Percentiles rank a stretch among this genome's conserved stretches.
Evolutionary conservation across 2,329 filamentous ascomycete genomes (phyloP).

Genomic region (Hortaea werneckii): DNA sequence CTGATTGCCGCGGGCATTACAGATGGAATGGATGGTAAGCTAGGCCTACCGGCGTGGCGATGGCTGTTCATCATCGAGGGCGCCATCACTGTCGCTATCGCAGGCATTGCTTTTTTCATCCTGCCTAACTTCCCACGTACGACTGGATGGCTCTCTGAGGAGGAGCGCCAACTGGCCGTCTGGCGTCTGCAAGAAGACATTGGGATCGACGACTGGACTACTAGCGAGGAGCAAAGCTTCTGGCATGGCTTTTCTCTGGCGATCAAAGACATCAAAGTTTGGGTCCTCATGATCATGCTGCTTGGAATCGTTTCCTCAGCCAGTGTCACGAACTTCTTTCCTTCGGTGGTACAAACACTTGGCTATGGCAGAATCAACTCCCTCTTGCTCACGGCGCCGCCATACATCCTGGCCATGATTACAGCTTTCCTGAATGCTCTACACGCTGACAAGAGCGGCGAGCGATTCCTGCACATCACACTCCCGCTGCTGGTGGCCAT

Average conservation of each 20-base stretch:
- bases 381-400: conserved; percentile 25
- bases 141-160: conserved; percentile 22
- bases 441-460: conserved; percentile 30
- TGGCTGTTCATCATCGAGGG: conserved; percentile 16
- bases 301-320: conserved; percentile 27
- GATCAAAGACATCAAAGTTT: conserved; percentile 24
- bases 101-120: conserved; percentile 24
- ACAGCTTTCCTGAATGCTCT: conserved; percentile 27
- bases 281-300: conserved; percentile 26
- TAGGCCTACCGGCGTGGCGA: conserved; percentile 26
- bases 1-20: conserved; percentile 45
- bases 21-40: conserved; percentile 26
- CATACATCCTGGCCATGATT: conserved; percentile 26
- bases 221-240: conserved; percentile 21
- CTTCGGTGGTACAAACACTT: conserved; percentile 23
- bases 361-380: conserved; percentile 24
- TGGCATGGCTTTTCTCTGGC: conserved; percentile 24
- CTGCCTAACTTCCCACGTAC: conserved; percentile 29
- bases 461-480: conserved; percentile 31
- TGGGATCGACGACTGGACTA: conserved; percentile 23
- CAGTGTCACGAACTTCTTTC: conserved; percentile 25
- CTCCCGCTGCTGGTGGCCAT: conserved; percentile 21
- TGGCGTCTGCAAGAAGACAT: conserved; percentile 26
- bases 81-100: conserved; percentile 23
- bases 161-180: conserved; percentile 21